Base-by-base conservation (phyloP, 345 rosid species). In the Cardamine occulta region DNA sequence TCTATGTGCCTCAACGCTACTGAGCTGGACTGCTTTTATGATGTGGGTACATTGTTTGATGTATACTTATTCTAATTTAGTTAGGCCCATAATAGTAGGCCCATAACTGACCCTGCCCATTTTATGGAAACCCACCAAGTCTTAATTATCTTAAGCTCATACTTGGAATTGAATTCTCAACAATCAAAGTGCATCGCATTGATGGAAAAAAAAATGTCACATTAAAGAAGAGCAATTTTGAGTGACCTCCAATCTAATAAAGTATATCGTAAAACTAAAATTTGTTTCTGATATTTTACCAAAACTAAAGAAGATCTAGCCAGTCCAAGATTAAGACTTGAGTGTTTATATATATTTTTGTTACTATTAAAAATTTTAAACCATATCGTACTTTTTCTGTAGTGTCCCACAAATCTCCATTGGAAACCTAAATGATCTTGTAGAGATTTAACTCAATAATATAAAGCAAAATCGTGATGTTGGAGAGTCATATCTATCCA, bases 21-120 rank as follows among this genome's bases (percentile, higher is more conserved):
- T 31, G 66, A 49, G 60, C 68, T 49, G 39, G 53, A 15, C 23
- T 51, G 11, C 8, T 13, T 49, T 58, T 47, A 31, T 47, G 55
- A 32, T 34, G 4, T 59, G 15, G 40, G 1, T 10, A 59, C 15
- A 2, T 59, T 59, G 28, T 35, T 28, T 10, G 17, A 37, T 17
- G 64, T 40, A 61, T 62, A 40, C 35, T 47, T 47, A 48, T 21
- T 48, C 63, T 8, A 60, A 2, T 62, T 52, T 26, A 49, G 1
- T 18, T 51, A 18, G 52, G 63, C 63, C 70, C 70, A 40, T 40
- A 19, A 63, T 3, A 17, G 31, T 2, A 24, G 76, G 53, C 8
- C 53, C 29, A 28, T 2, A 39, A 6, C 8, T 35, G 14, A 37
- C n/a, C 54, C 19, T n/a, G 28, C 39, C 51, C 44, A 63, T 10